These are phyloP conservation scores for Metschnikowia kunwiensis DNA, from an alignment of 805 yeast genomes.

Conservation along the genomic window DNA sequence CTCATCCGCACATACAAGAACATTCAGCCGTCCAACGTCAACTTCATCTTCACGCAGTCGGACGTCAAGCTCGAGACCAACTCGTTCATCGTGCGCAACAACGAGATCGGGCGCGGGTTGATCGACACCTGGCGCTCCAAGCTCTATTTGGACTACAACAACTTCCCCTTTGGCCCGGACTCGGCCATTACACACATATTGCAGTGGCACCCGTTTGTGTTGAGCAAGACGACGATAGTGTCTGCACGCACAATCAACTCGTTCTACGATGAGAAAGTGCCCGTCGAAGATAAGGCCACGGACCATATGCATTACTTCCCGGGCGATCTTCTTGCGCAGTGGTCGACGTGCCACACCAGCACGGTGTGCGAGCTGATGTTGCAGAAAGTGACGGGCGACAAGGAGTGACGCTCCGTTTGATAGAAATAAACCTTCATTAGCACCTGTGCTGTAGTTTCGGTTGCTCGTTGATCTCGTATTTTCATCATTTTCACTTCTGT, in stretches of 20 bases:
- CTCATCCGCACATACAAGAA: slow-evolving; percentile 66
- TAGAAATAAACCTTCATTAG: no score
- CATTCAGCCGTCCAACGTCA: slow-evolving; percentile 51
- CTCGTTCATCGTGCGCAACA: slow-evolving; percentile 70
- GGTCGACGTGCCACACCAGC: slow-evolving; percentile 53
- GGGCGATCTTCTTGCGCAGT: slow-evolving; percentile 67
- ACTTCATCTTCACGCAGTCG: slow-evolving; percentile 68
- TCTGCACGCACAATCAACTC: slow-evolving; percentile 46
- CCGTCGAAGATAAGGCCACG: slow-evolving; percentile 20
- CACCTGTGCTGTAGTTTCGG: no score
- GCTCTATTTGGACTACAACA: slow-evolving; percentile 61
- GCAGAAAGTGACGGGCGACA: slow-evolving; percentile 5
- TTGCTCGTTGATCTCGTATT: no score
- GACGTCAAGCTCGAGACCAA: slow-evolving; percentile 59
- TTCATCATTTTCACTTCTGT: not conserved
- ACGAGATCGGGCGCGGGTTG: slow-evolving; percentile 59
- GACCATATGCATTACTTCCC: slow-evolving; percentile 50
- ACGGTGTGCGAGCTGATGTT: slow-evolving; percentile 52
- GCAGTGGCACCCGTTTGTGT: slow-evolving; percentile 90
- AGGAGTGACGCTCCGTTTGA: no score
- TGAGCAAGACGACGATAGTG: slow-evolving; percentile 70
- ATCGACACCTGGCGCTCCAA: slow-evolving; percentile 81
- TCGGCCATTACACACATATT: slow-evolving; percentile 80
- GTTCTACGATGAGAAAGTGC: slow-evolving; percentile 18
- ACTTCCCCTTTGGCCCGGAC: slow-evolving; percentile 57